phyloP scores from a whole-genome alignment of 169 alveolate genomes.

The Plasmodium falciparum region DNA sequence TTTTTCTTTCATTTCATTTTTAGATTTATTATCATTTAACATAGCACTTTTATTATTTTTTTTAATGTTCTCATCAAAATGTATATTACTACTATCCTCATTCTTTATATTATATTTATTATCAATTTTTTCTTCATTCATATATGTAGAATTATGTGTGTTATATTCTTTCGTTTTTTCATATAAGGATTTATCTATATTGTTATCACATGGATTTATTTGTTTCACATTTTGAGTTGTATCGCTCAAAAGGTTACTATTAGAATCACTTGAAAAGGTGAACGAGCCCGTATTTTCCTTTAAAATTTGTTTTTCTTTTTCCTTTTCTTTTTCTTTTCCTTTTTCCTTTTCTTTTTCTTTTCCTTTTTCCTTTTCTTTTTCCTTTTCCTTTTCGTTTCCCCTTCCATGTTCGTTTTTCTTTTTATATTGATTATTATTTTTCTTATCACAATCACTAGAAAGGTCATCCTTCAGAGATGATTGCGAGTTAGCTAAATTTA shows the following conservation, averaged over 20 bases:
- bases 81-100: not conserved
- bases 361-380: too few species aligned
- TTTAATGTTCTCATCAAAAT: not conserved
- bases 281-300: not conserved
- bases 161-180: too few species aligned
- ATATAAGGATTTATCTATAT: too few species aligned
- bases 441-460: conserved; percentile 12
- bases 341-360: not conserved
- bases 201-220: too few species aligned
- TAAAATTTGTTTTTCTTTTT: not conserved
- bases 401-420: not conserved
- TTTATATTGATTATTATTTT: conserved; percentile 1
- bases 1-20: not conserved
- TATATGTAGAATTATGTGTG: too few species aligned
- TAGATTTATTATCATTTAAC: not conserved
- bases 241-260: too few species aligned
- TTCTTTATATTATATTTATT: not conserved
- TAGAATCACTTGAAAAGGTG: too few species aligned
- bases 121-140: not conserved
- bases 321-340: not conserved
- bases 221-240: too few species aligned
- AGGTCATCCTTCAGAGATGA: conserved; percentile 21
- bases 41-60: not conserved
- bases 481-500: conserved; percentile 41
- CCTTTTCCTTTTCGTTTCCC: too few species aligned